phyloP scores from a whole-genome alignment of 164 flowering plant genomes.

The Piper betle region DNA sequence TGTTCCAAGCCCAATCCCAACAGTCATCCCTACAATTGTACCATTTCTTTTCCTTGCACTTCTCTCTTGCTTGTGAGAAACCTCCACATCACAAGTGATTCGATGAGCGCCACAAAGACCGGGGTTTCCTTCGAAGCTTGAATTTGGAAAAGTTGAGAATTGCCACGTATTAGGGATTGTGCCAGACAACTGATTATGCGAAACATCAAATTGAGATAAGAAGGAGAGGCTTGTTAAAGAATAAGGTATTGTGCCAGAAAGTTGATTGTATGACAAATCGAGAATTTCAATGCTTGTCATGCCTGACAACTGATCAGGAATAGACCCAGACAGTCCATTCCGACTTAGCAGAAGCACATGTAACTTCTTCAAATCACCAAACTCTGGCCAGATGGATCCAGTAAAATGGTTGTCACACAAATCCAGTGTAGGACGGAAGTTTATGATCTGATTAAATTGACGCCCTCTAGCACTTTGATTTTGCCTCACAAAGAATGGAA shows the following conservation, averaged over 20 bases:
- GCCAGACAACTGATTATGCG: background rate
- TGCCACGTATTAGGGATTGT: background rate
- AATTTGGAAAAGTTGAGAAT: background rate
- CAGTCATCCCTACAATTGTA: slow-evolving; percentile 4
- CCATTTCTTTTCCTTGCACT: background rate
- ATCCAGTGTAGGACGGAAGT: background rate
- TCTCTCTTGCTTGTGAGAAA: background rate
- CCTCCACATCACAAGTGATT: background rate
- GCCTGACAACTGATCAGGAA: background rate
- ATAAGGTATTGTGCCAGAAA: background rate
- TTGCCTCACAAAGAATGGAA: background rate
- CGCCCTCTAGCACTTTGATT: background rate
- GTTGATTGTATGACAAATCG: background rate
- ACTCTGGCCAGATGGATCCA: background rate
- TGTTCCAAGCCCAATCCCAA: slow-evolving; percentile 30
- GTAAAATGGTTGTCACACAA: background rate
- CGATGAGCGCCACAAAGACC: background rate
- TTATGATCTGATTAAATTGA: background rate
- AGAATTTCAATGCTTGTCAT: background rate
- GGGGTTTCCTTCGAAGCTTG: background rate
- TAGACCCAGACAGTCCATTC: background rate
- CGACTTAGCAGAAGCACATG: background rate
- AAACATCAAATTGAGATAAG: background rate
- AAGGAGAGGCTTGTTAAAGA: background rate
- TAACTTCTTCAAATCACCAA: background rate